Evolutionary conservation across 2,329 filamentous ascomycete genomes (phyloP), one percentile per base, ranked within the genome.

Genomic region (Grosmannia huntii): DNA sequence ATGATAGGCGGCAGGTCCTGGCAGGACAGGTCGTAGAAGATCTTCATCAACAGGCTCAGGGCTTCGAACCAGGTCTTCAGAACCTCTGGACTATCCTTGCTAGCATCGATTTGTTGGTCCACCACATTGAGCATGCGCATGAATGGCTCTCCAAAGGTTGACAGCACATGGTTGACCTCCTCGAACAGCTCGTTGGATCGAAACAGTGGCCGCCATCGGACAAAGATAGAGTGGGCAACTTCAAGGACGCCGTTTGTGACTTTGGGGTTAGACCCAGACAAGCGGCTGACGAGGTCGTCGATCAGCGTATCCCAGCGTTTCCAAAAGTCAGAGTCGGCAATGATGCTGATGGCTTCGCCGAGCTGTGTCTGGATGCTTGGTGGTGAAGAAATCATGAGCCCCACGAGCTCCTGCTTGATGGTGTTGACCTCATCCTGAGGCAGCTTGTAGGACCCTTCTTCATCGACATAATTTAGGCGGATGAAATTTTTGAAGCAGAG

Each of bases 401-500:
- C 92, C 66, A 99, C 92, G 62, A 99, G 83, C 76, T 96, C 91
- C 68, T 85, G 84, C 76, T 99, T 99, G 77, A 99, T 96, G 50
- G 89, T 89, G 31, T 77, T 74, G 44, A 99, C 91, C 76, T 97
- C 94, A 64, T 89, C 81, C 61, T 78, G 70, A 14, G 88, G 84
- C 44, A 99, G 82, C 74, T 91, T 94, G 78, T 99, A 94, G 71
- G 87, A 86, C 68, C 94, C 91, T 73, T 96, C 89, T 69, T 96
- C 92, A 71, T 97, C 89, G 66, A 90, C 89, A 83, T 95, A 99
- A 77, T 90, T 94, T 69, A 87, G 84, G 72, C 88, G 87, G 68
- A 99, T 90, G 72, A 96, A 95, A 76, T 99, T 99, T 75, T 99
- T 99, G 82, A 99, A 99, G 76, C 89, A 94, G 60, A 99, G 80